phyloP scores from a whole-genome alignment of 805 yeast genomes.

The Cyberlindnera bimundalis region DNA sequence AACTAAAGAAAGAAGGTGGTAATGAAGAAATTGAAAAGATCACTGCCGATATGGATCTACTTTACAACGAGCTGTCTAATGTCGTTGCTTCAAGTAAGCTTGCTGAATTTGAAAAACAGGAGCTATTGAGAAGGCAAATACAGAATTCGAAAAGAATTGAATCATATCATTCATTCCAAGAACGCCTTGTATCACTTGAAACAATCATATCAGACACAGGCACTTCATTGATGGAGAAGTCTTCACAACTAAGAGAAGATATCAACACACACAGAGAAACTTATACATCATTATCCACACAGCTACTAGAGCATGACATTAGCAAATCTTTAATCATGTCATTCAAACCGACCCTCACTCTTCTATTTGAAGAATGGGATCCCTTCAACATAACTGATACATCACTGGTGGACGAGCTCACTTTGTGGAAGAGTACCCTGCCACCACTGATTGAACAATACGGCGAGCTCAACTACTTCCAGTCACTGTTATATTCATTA shows the following conservation, averaged over 20 bases:
- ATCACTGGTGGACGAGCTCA: conserved; percentile 29
- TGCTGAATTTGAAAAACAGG: conserved; percentile 12
- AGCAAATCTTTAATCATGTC: conserved; percentile 20
- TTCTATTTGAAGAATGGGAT: conserved; percentile 34
- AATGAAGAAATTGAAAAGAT: conserved; percentile 17
- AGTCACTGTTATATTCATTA: conserved; percentile 31
- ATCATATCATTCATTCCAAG: background rate
- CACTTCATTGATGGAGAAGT: background rate
- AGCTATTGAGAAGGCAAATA: background rate
- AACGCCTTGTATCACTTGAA: background rate
- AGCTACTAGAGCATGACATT: conserved; percentile 3
- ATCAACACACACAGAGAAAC: background rate
- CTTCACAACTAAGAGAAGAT: background rate
- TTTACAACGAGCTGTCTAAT: conserved; percentile 17
- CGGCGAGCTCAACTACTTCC: conserved; percentile 29
- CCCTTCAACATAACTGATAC: conserved; percentile 33
- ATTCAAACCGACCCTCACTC: conserved; percentile 21
- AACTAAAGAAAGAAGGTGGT: conserved; percentile 34
- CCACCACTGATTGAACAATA: conserved; percentile 4
- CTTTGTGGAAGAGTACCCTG: conserved; percentile 25
- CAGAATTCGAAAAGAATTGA: background rate
- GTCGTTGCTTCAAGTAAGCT: conserved; percentile 12
- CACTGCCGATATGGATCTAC: conserved; percentile 14
- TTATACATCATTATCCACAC: background rate
- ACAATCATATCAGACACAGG: background rate